phyloP scores from a whole-genome alignment of 2,329 filamentous ascomycete genomes.

The Endothia cerciana region DNA sequence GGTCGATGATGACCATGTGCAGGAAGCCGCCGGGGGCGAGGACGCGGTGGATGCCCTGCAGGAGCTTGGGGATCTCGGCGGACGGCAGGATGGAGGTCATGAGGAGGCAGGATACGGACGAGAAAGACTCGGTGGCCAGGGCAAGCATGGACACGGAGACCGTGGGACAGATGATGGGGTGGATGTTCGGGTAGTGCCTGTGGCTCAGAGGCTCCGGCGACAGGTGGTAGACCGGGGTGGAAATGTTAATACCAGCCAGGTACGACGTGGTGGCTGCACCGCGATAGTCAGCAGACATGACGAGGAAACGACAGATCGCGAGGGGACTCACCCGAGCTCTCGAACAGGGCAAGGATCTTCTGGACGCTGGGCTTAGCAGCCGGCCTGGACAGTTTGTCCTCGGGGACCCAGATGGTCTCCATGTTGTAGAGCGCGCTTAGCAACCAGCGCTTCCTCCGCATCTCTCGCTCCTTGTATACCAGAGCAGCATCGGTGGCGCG shows the following conservation, averaged over 20 bases:
- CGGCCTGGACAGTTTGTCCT: conserved; percentile 23
- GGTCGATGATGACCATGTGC: conserved; percentile 65
- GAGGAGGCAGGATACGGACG: conserved; percentile 55
- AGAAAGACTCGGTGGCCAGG: conserved; percentile 49
- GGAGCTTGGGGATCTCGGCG: conserved; percentile 57
- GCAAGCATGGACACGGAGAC: conserved; percentile 42
- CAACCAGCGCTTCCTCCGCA: conserved; percentile 43
- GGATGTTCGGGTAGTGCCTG: conserved; percentile 44
- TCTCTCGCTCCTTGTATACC: conserved; percentile 54
- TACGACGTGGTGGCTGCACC: conserved; percentile 52
- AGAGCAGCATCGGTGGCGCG: conserved; percentile 44
- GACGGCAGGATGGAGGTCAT: conserved; percentile 62
- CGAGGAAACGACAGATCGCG: conserved; percentile 33
- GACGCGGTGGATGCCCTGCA: conserved; percentile 60
- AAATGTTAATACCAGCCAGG: conserved; percentile 48
- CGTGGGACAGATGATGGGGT: conserved; percentile 45
- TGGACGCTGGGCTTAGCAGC: conserved; percentile 32
- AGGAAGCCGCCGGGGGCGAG: conserved; percentile 59
- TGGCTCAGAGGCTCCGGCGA: conserved; percentile 46
- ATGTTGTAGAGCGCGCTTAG: conserved; percentile 50
- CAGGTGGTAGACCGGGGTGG: conserved; percentile 50
- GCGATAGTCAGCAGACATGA: conserved; percentile 2
- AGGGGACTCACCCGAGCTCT: conserved; percentile 50
- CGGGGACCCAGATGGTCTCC: conserved; percentile 39
- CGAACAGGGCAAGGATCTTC: conserved; percentile 54